Base-by-base conservation (phyloP, 2,329 filamentous ascomycete genomes). In the Alternaria gansuensis region DNA sequence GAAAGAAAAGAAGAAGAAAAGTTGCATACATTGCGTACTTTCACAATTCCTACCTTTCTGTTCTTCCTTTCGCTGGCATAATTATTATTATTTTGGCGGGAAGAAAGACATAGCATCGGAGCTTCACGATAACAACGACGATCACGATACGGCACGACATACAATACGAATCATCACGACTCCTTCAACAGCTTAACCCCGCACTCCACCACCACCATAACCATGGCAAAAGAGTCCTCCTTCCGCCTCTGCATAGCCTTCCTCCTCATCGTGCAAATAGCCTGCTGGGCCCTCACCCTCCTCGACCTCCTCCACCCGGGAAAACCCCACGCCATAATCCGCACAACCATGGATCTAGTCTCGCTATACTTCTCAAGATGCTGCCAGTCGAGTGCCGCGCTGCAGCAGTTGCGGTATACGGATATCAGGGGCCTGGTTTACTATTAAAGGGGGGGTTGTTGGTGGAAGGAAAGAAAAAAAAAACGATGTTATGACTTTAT, bases 291-390 rank as follows among this genome's bases (percentile, higher is more conserved):
- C 37, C 56, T 75, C 2, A 72, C 70, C 1, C 61, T 77, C 0
- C 67, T 74, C 49, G 72, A 76, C 43, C 63, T 77, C 1, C 61
- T 73, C 45, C 66, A 64, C 37, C 73, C 74, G 0, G 72, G 72
- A 3, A 72, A 70, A 23, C 70, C 72, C 0, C 65, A 64, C 14
- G 62, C 62, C 6, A 26, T 75, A 14, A 51, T 69, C 14, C 69
- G 70, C 36, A 64, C 63, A 3, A 65, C 65, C 0, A 63, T 63
- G 33, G 64, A 71, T 8, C 5, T 66, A 0, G 26, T 72, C 1
- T 58, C 58, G 5, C 17, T 59, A 1, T 56, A 51, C 13, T 58
- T 57, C 33, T 50, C 58, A 10, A 33, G 54, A 34, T 17, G 44
- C 23, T 33, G 44, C 33, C 67, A 65, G 21, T 65, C 63, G 1